Percentiles rank a stretch among this genome's conserved stretches.
Evolutionary conservation across 1,139 yeast genomes (phyloP).

Genomic region (Wickerhamomyces sp.): DNA sequence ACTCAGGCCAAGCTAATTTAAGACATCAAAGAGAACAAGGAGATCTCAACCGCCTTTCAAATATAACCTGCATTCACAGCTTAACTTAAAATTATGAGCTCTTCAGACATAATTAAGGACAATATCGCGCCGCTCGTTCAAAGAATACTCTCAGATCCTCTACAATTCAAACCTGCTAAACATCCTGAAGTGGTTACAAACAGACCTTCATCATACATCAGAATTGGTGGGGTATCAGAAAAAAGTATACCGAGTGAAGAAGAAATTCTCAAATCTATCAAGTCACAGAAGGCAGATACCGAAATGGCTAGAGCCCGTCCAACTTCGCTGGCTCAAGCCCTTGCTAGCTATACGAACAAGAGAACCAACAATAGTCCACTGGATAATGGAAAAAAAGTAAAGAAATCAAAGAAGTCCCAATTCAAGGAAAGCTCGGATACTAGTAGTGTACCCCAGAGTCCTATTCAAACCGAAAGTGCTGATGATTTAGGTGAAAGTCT

Average conservation of each 20-base stretch:
- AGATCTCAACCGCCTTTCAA: too few species aligned
- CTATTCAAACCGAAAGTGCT: not conserved
- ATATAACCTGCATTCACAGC: too few species aligned
- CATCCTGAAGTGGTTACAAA: constrained; percentile 33
- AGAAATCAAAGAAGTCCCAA: constrained; percentile 21
- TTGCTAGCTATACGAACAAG: constrained; percentile 50
- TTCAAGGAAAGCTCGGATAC: not conserved
- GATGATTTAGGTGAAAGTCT: constrained; percentile 9
- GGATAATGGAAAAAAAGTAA: constrained; percentile 16
- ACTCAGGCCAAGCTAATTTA: too few species aligned
- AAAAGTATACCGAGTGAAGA: constrained; percentile 1
- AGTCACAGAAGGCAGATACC: not conserved
- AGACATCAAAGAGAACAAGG: too few species aligned
- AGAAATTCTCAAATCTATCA: not conserved
- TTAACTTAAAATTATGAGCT: constrained; percentile 12
- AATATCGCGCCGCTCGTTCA: constrained; percentile 41
- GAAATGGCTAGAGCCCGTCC: constrained; percentile 25
- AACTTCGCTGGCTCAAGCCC: constrained; percentile 47
- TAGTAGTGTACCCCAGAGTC: not conserved
- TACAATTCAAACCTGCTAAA: constrained; percentile 52
- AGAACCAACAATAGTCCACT: constrained; percentile 31
- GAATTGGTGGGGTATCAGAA: constrained; percentile 14
- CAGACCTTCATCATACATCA: constrained; percentile 26
- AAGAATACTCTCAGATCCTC: constrained; percentile 53
- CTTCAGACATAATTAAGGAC: constrained; percentile 21